Evolutionary conservation across 2,329 filamentous ascomycete genomes (phyloP).

Genomic region (Curvularia sp.): DNA sequence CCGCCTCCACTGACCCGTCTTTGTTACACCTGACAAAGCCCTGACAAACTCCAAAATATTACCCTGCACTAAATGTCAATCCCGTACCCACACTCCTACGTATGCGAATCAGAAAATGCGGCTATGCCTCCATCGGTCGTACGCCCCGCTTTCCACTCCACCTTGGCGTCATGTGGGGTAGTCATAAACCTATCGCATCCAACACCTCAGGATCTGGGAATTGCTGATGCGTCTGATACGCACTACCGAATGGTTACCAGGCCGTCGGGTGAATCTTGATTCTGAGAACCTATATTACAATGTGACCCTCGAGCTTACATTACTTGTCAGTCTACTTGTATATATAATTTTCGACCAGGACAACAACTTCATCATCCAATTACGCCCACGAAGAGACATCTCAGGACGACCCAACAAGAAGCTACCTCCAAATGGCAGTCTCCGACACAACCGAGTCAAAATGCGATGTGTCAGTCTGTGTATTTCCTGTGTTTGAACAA

Average conservation of each 20-base stretch:
- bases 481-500: neutral
- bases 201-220: neutral
- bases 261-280: neutral
- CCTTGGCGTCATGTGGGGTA: constrained; percentile 38
- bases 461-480: constrained; percentile 46
- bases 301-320: neutral
- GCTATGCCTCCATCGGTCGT: constrained; percentile 17
- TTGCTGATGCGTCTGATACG: constrained; percentile 23
- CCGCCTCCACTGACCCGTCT: constrained; percentile 2
- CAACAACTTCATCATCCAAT: neutral
- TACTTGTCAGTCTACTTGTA: neutral
- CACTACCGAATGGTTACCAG: constrained; percentile 27
- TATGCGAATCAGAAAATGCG: constrained; percentile 20
- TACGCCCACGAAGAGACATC: neutral
- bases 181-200: constrained; percentile 10
- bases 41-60: constrained; percentile 18
- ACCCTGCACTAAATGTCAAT: neutral
- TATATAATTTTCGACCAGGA: neutral
- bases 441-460: constrained; percentile 35
- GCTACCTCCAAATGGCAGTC: constrained; percentile 34
- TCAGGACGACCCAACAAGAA: neutral
- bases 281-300: constrained; percentile 8
- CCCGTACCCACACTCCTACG: constrained; percentile 1
- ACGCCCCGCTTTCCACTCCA: constrained; percentile 6
- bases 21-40: constrained; percentile 23